These are phyloP conservation scores for Irpex sp. DNA, from an alignment of 1,284 basidiomycete species.

Conservation along the genomic window DNA sequence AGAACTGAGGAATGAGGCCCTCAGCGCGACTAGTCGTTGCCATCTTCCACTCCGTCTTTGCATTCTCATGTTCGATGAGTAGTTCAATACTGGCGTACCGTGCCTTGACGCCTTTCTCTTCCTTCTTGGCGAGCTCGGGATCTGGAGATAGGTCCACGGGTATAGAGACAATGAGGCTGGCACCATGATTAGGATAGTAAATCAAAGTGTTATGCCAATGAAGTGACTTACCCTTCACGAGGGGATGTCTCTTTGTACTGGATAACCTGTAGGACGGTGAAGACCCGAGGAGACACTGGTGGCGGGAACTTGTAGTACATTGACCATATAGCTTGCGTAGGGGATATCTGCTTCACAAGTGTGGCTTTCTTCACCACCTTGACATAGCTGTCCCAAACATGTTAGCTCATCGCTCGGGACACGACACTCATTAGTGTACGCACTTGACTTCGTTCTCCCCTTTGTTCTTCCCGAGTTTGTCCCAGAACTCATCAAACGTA, in stretches of 20 bases:
- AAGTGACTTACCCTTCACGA: conserved; percentile 48
- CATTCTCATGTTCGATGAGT: conserved; percentile 58
- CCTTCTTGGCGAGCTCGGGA: conserved; percentile 53
- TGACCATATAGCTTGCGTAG: conserved; percentile 65
- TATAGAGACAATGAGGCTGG: conserved; percentile 65
- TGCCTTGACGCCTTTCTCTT: conserved; percentile 65
- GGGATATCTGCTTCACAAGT: conserved; percentile 58
- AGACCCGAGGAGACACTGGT: conserved; percentile 68
- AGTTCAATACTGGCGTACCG: conserved; percentile 70
- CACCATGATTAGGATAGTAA: not conserved
- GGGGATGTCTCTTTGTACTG: conserved; percentile 46
- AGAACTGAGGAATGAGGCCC: conserved; percentile 61
- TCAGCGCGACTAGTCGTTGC: conserved; percentile 73
- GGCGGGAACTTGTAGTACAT: conserved; percentile 69
- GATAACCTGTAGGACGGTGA: conserved; percentile 67
- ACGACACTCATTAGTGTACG: conserved; percentile 20
- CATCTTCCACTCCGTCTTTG: conserved; percentile 74
- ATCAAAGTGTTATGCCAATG: not conserved
- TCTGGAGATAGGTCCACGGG: conserved; percentile 63
- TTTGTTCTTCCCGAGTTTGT: conserved; percentile 60
- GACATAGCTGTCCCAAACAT: conserved; percentile 49
- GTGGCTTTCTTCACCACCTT: conserved; percentile 60
- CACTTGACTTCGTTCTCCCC: conserved; percentile 67
- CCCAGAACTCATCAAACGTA: conserved; percentile 72
- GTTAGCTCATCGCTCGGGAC: not conserved